phyloP scores from a whole-genome alignment of 257 asterid species.

The Lycium ferocissimum region DNA sequence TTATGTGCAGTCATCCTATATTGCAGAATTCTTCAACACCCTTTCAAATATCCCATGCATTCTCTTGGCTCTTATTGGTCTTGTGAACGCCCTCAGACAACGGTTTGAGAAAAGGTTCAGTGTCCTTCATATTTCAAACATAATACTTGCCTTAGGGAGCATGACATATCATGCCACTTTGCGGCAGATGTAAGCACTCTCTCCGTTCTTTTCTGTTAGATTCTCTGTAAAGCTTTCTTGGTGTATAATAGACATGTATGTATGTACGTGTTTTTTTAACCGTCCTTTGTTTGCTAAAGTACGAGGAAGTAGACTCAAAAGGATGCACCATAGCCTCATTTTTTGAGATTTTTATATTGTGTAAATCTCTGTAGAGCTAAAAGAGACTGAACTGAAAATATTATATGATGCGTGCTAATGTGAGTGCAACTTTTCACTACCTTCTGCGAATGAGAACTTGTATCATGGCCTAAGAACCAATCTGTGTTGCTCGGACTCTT shows the following conservation, averaged over 20 bases:
- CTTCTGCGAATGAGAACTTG: background rate
- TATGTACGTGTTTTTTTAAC: background rate
- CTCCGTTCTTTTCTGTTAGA: conserved; percentile 25
- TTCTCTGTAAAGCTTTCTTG: background rate
- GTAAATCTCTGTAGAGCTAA: background rate
- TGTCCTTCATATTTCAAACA: conserved; percentile 86
- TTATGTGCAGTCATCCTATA: conserved; percentile 82
- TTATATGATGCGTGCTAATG: background rate
- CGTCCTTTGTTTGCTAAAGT: background rate
- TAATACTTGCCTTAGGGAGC: conserved; percentile 93
- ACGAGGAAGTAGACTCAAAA: background rate
- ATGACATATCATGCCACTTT: conserved; percentile 85
- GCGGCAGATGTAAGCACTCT: conserved; percentile 78
- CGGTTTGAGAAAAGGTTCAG: conserved; percentile 92
- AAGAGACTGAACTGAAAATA: background rate
- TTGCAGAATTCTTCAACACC: conserved; percentile 94
- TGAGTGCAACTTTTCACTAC: conserved; percentile 4
- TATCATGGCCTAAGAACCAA: background rate
- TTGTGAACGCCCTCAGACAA: conserved; percentile 75
- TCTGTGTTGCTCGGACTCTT: background rate
- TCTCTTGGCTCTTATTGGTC: conserved; percentile 82
- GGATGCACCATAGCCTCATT: background rate
- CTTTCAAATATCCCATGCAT: conserved; percentile 81
- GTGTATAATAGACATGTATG: background rate
- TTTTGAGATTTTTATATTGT: background rate